Percentiles rank a stretch among this genome's conserved stretches.
phyloP scores from a whole-genome alignment of 108 stramenopile species.

The Cylindrotheca closterium region DNA sequence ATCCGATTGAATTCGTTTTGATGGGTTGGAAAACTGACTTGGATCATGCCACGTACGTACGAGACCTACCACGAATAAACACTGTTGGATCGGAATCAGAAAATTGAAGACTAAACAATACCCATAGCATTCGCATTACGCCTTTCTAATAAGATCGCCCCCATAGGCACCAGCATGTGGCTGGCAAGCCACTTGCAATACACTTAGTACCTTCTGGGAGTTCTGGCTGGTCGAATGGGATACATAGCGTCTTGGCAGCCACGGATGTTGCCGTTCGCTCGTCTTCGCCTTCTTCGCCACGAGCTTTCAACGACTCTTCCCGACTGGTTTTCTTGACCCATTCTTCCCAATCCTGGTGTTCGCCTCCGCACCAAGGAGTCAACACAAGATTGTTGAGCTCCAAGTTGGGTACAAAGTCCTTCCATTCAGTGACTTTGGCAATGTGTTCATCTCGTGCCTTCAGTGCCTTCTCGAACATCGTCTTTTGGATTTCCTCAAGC shows the following conservation, averaged over 20 bases:
- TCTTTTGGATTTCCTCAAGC: slow-evolving; percentile 87
- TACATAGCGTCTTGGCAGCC: slow-evolving; percentile 98
- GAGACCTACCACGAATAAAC: no score
- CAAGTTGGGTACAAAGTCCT: slow-evolving; percentile 97
- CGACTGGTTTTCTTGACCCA: slow-evolving; percentile 96
- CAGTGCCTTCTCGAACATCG: slow-evolving; percentile 91
- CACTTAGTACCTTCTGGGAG: slow-evolving; percentile 95
- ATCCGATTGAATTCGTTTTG: no score
- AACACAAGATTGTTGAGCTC: slow-evolving; percentile 94
- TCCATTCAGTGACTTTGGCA: slow-evolving; percentile 94
- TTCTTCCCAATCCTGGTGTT: slow-evolving; percentile 96
- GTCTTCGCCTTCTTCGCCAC: slow-evolving; percentile 82
- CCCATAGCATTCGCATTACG: no score
- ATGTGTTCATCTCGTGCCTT: slow-evolving; percentile 90
- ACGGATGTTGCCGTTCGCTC: slow-evolving; percentile 91
- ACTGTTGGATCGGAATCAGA: no score
- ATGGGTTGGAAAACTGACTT: no score
- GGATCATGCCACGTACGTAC: no score
- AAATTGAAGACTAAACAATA: no score
- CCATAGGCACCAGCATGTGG: slow-evolving; percentile 98
- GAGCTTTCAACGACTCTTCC: slow-evolving; percentile 76
- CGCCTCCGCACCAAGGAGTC: slow-evolving; percentile 95
- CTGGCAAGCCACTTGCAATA: slow-evolving; percentile 94
- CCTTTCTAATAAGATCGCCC: slow-evolving; percentile 92
- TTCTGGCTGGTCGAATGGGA: slow-evolving; percentile 97